These are phyloP conservation scores for Alternaria sp. DNA, from an alignment of 2,329 filamentous ascomycete genomes.

Conservation along the genomic window DNA sequence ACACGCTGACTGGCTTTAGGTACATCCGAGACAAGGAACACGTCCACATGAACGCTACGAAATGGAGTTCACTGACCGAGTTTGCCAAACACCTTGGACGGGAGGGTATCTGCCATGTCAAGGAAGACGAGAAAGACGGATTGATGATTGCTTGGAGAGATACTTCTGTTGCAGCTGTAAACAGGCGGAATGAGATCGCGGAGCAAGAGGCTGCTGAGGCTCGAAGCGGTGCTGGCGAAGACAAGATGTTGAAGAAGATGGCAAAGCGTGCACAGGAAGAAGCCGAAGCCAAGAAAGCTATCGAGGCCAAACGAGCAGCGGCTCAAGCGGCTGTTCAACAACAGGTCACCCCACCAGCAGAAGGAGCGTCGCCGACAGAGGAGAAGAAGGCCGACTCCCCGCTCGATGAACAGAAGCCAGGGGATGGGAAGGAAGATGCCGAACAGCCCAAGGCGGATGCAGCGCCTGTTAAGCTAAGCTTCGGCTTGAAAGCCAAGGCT, in stretches of 20 bases:
- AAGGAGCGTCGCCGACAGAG: slow-evolving; percentile 40
- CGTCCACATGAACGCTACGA: slow-evolving; percentile 77
- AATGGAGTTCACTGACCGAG: slow-evolving; percentile 87
- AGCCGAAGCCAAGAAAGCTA: slow-evolving; percentile 50
- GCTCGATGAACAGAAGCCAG: slow-evolving; percentile 81
- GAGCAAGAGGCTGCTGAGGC: slow-evolving; percentile 87
- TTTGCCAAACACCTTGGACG: slow-evolving; percentile 87
- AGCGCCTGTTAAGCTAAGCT: slow-evolving; percentile 36
- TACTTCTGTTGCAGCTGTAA: slow-evolving; percentile 84
- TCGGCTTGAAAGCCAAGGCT: slow-evolving; percentile 23
- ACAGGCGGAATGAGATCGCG: slow-evolving; percentile 79
- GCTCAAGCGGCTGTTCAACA: slow-evolving; percentile 44
- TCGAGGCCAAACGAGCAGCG: slow-evolving; percentile 55
- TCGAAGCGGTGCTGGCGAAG: slow-evolving; percentile 89
- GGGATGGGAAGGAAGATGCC: slow-evolving; percentile 74
- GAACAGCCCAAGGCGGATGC: slow-evolving; percentile 49
- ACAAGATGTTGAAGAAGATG: slow-evolving; percentile 82
- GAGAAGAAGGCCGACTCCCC: slow-evolving; percentile 58
- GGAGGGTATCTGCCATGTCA: slow-evolving; percentile 85
- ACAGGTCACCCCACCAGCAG: slow-evolving; percentile 46
- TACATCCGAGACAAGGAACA: slow-evolving; percentile 3
- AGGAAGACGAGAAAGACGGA: slow-evolving; percentile 86
- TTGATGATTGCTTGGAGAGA: slow-evolving; percentile 91
- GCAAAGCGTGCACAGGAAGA: slow-evolving; percentile 76
- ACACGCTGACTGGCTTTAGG: background rate